Conservation (phyloP, 805 yeast genomes). For the Helenozyma rhizophorensis region DNA sequence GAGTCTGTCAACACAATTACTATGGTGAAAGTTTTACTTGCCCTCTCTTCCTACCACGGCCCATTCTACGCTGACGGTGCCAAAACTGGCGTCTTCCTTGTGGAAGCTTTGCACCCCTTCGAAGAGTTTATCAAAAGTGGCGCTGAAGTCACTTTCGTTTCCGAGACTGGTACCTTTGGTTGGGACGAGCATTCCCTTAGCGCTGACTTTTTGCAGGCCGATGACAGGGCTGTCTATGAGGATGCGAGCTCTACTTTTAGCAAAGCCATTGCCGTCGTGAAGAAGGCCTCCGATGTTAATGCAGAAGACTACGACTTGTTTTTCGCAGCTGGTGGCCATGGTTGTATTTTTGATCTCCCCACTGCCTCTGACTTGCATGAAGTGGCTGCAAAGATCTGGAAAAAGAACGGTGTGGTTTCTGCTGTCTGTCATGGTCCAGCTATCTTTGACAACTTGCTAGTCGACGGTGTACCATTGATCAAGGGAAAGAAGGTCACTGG, state of each 20-base stretch:
- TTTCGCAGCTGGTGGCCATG: constrained; percentile 68
- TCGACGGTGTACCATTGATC: constrained; percentile 41
- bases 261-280: constrained; percentile 33
- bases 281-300: constrained; percentile 46
- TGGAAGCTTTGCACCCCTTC: constrained; percentile 60
- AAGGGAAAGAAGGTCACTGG: constrained; percentile 58
- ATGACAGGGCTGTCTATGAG: constrained; percentile 38
- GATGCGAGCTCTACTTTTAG: constrained; percentile 37
- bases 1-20: background rate
- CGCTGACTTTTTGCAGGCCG: constrained; percentile 37
- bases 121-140: constrained; percentile 44
- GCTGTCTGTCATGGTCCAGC: constrained; percentile 73
- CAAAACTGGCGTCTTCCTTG: constrained; percentile 57
- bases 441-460: constrained; percentile 44
- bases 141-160: constrained; percentile 49
- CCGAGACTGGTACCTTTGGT: constrained; percentile 57
- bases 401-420: constrained; percentile 50
- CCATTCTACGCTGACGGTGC: constrained; percentile 52
- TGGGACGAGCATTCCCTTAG: constrained; percentile 52
- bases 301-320: constrained; percentile 49
- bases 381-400: constrained; percentile 44
- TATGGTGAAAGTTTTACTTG: constrained; percentile 39
- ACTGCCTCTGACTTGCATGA: constrained; percentile 42
- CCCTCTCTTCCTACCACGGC: constrained; percentile 39
- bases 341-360: constrained; percentile 55